Evolutionary conservation across 345 rosid genomes (phyloP).

Genomic region (Eucalyptus marginata): DNA sequence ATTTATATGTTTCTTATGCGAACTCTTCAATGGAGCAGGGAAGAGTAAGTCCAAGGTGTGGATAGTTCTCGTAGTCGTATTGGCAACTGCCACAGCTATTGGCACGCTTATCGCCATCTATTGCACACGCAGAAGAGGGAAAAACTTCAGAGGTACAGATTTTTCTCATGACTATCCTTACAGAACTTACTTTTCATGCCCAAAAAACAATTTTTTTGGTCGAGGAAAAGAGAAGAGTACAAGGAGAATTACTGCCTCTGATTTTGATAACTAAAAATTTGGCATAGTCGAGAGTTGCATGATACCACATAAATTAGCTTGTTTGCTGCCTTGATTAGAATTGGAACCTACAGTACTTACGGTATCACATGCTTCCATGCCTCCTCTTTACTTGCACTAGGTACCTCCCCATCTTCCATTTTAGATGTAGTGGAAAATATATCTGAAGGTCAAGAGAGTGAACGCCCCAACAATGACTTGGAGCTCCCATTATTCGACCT

Average conservation of each 20-base stretch:
- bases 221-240: neutral
- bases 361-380: neutral
- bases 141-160: neutral
- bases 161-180: neutral
- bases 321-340: neutral
- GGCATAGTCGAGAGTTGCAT: neutral
- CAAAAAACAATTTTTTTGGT: neutral
- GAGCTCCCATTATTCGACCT: neutral
- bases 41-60: neutral
- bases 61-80: neutral
- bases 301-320: neutral
- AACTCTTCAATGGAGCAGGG: neutral
- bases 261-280: neutral
- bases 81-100: neutral
- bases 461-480: neutral
- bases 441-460: neutral
- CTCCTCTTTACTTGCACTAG: neutral
- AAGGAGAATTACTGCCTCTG: neutral
- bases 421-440: neutral
- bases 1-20: neutral
- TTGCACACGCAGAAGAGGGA: neutral
- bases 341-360: neutral
- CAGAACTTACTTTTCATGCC: neutral
- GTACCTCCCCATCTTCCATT: neutral
- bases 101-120: neutral